Evolutionary conservation across 169 alveolate species (phyloP), one percentile per base, ranked within the genome.

Genomic region (Plasmodium fragile): DNA sequence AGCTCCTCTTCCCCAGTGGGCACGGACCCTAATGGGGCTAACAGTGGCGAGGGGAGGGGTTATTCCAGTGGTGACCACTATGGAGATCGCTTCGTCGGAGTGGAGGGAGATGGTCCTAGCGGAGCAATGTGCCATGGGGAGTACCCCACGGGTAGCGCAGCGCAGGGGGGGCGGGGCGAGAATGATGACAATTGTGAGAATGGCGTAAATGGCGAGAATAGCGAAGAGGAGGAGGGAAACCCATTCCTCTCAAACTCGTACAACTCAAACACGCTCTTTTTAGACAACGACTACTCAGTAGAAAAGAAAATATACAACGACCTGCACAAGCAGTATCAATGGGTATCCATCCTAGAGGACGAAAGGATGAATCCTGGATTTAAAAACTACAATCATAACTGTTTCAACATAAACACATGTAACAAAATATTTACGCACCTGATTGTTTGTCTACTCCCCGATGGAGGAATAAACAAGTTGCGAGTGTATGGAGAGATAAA

Each of bases 401-500:
- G 93, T 73, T 92, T 92, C 69, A 92, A 92, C 52, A 84, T 94
- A 49, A 79, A 90, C 77, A 83, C 91, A 34, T 90, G 85, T 84
- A 93, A 92, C 34, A 72, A 83, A 78, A 71, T 81, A 80, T 83
- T 92, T 78, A 92, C 96, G 16, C 96, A 92, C 84, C 78, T 94
- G 30, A 78, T 79, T 28, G 83, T 94, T n/a, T 92, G 95, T 43
- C 28, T 92, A 49, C 81, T 82, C 59, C 96, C 96, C 22, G 96
- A 94, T 82, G 96, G 96, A 0, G 96, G 96, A 16, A 94, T 94
- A 39, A 84, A 91, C 52, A 81, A 85, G 30, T 90, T 94, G 36
- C 41, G 96, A 41, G 96, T 94, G 41, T 94, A 94, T 75, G 96
- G 96, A n/a, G 96, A 94, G 73, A 81, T 83, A 59, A 81, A 82